These are phyloP conservation scores for Bryum argenteum DNA, from an alignment of 225 moss, liverwort and hornwort species.

Conservation along the genomic window DNA sequence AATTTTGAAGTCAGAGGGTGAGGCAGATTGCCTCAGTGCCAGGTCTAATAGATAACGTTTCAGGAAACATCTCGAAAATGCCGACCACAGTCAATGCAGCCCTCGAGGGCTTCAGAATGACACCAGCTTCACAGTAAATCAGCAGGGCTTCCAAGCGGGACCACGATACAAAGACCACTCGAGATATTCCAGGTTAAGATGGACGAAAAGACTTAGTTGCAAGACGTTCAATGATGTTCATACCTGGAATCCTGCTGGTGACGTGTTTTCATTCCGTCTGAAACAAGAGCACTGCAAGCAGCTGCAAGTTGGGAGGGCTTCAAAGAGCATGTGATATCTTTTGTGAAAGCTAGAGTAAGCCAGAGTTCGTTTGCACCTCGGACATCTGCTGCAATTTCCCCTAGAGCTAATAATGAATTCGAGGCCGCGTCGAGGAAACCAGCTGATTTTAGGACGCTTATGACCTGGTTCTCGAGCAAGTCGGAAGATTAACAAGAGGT, in stretches of 20 bases:
- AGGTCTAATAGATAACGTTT: neutral
- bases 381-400: conserved; percentile 68
- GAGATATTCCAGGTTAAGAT: conserved; percentile 3
- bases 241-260: conserved; percentile 57
- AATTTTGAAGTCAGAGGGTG: neutral
- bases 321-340: conserved; percentile 51
- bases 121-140: neutral
- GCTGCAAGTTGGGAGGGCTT: conserved; percentile 83
- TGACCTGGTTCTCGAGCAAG: conserved; percentile 45
- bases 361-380: conserved; percentile 84
- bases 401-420: conserved; percentile 59
- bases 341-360: conserved; percentile 74
- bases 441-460: conserved; percentile 64
- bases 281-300: conserved; percentile 79
- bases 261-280: conserved; percentile 77
- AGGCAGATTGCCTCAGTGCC: neutral
- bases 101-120: neutral
- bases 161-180: neutral
- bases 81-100: neutral
- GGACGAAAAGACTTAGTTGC: neutral
- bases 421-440: conserved; percentile 63
- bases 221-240: neutral
- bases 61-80: neutral
- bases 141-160: neutral
- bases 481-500: conserved; percentile 9